A percentile compares a stretch with the other conserved stretches of the same genome.
These are phyloP conservation scores for Fonsecaea monophora DNA, from an alignment of 2,329 filamentous ascomycete genomes.

Conservation along the genomic window DNA sequence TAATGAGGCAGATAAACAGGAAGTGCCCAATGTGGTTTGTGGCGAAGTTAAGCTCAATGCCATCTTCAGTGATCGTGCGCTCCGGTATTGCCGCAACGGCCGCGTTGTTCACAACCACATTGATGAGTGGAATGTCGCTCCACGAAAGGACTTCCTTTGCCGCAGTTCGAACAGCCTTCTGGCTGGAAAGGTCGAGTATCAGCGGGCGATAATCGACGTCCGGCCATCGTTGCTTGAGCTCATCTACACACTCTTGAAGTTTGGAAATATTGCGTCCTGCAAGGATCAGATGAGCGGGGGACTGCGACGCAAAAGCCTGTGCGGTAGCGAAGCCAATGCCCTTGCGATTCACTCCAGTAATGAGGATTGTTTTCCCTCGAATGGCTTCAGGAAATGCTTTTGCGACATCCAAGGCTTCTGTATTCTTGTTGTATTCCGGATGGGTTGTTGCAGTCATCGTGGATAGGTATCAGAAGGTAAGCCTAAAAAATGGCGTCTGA, in stretches of 20 bases:
- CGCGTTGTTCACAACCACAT: constrained; percentile 55
- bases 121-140: constrained; percentile 43
- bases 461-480: neutral
- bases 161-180: constrained; percentile 44
- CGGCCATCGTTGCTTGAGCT: constrained; percentile 38
- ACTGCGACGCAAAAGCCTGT: constrained; percentile 42
- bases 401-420: constrained; percentile 33
- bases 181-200: constrained; percentile 47
- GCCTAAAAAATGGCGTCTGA: neutral
- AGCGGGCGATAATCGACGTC: constrained; percentile 41
- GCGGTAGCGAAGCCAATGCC: constrained; percentile 49
- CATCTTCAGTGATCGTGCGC: constrained; percentile 40
- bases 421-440: constrained; percentile 20
- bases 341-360: constrained; percentile 50
- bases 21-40: constrained; percentile 51
- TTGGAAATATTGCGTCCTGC: constrained; percentile 48
- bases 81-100: constrained; percentile 47
- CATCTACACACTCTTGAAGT: constrained; percentile 42
- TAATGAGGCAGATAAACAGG: constrained; percentile 50
- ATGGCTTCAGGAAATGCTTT: constrained; percentile 39
- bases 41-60: constrained; percentile 48
- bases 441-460: constrained; percentile 28
- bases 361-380: constrained; percentile 46
- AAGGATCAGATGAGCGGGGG: constrained; percentile 49
- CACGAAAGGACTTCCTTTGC: constrained; percentile 43